Evolutionary conservation across 345 rosid species (phyloP), one percentile per base, ranked within the genome.

Genomic region (Noccaea bulbosa): DNA sequence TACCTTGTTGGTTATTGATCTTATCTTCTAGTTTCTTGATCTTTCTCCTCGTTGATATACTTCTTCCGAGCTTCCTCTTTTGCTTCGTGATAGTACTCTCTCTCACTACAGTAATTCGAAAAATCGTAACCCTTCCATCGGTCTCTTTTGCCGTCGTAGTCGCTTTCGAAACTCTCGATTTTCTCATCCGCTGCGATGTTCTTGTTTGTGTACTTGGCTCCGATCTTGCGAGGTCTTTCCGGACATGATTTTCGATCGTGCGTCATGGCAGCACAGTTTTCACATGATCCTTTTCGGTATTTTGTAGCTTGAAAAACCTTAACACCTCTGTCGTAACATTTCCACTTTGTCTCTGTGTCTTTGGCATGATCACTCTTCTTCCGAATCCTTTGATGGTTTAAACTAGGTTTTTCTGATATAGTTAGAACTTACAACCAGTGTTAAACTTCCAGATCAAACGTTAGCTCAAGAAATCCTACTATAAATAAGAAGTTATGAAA

Each of bases 251-350:
- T 94, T 0, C 67, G 64, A 79, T 74, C 56, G 67, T 93, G 99
- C 2, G 99, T 89, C 88, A 94, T 82, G 7, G 97, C 97, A 52
- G 97, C 96, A 77, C 96, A 93, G 70, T 93, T 90, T 50, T 69
- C 51, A 57, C 92, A 89, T 8, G 96, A 91, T 16, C 96, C 96
- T 70, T 89, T 87, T 61, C 91, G 73, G 66, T 78, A 89, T 47
- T 84, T 86, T 6, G 83, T 88, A 12, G 93, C 96, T 75, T 87
- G 96, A 60, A 46, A 84, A 14, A 77, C 65, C 63, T 87, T 87
- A 2, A 89, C 96, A 45, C 90, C 89, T 72, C 90, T 79, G 33
- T 86, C 91, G 51, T 87, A 85, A 88, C 93, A 87, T 27, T 0
- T 27, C 30, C 30, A 27, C 30, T 27, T 27, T 9, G 88, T 81